Evolutionary conservation across 805 yeast genomes (phyloP).

Genomic region (Barnettozyma siamensis): DNA sequence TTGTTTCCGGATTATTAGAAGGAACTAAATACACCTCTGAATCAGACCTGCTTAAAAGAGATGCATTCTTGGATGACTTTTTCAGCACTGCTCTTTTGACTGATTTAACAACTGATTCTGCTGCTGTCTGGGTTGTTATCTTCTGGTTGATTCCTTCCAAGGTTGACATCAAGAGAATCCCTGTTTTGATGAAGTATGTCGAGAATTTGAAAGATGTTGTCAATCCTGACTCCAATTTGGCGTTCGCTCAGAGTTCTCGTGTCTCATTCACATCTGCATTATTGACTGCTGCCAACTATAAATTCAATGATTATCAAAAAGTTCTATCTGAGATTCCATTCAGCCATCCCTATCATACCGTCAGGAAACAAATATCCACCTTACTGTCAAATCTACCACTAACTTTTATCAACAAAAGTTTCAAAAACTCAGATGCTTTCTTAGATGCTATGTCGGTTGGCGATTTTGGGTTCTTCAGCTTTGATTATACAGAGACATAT

Average conservation of each 20-base stretch:
- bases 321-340: constrained; percentile 37
- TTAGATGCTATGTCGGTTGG: constrained; percentile 30
- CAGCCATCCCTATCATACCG: constrained; percentile 66
- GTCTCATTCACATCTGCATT: constrained; percentile 48
- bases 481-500: constrained; percentile 28
- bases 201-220: constrained; percentile 37
- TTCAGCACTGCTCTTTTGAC: constrained; percentile 41
- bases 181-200: constrained; percentile 41
- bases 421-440: constrained; percentile 34
- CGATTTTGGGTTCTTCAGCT: constrained; percentile 32
- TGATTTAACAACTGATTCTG: constrained; percentile 69
- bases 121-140: constrained; percentile 68
- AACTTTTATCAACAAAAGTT: constrained; percentile 38
- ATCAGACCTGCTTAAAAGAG: constrained; percentile 34
- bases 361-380: constrained; percentile 62
- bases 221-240: constrained; percentile 49
- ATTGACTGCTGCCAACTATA: constrained; percentile 47
- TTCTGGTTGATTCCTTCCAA: constrained; percentile 69
- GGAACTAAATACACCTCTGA: constrained; percentile 39
- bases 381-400: constrained; percentile 37
- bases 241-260: constrained; percentile 58
- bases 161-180: constrained; percentile 62
- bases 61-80: constrained; percentile 39
- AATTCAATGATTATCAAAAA: constrained; percentile 44
- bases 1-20: constrained; percentile 56